Conservation (phyloP, 441 rosid genomes). For the Flueggea neowawraea region DNA sequence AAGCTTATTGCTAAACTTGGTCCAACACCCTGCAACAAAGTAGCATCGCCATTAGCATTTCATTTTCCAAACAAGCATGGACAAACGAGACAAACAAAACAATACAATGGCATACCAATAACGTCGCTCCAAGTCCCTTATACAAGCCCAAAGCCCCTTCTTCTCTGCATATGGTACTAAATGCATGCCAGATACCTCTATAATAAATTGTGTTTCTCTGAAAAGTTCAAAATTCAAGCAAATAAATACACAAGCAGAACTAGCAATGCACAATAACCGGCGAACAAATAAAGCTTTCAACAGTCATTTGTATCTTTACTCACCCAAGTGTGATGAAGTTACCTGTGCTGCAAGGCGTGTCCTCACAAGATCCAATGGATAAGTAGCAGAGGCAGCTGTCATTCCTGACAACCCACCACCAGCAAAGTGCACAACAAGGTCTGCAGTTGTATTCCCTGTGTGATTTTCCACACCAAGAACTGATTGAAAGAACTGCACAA, state of each 20-base stretch:
- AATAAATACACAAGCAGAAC: constrained; percentile 2
- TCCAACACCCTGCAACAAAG: constrained; percentile 74
- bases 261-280: no score
- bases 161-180: constrained; percentile 72
- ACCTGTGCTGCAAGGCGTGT: constrained; percentile 98
- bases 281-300: constrained; percentile 5
- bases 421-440: constrained; percentile 60
- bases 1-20: constrained; percentile 92
- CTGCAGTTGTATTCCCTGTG: constrained; percentile 30
- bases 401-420: constrained; percentile 96
- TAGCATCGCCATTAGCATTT: constrained; percentile 14
- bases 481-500: constrained; percentile 52
- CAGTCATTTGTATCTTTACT: neutral
- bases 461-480: constrained; percentile 35
- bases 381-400: constrained; percentile 88
- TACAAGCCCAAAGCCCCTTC: constrained; percentile 85
- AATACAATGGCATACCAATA: constrained; percentile 51
- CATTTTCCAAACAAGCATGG: constrained; percentile 10
- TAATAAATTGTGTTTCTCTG: constrained; percentile 81
- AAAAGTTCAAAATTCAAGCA: constrained; percentile 19
- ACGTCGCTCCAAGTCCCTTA: constrained; percentile 95
- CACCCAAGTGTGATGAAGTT: constrained; percentile 21
- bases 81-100: constrained; percentile 3
- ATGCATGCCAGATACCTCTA: constrained; percentile 77
- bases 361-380: constrained; percentile 97